A percentile compares a stretch with the other conserved stretches of the same genome.
phyloP scores from a whole-genome alignment of 768 basidiomycete genomes.

The Suillus subalutaceus region DNA sequence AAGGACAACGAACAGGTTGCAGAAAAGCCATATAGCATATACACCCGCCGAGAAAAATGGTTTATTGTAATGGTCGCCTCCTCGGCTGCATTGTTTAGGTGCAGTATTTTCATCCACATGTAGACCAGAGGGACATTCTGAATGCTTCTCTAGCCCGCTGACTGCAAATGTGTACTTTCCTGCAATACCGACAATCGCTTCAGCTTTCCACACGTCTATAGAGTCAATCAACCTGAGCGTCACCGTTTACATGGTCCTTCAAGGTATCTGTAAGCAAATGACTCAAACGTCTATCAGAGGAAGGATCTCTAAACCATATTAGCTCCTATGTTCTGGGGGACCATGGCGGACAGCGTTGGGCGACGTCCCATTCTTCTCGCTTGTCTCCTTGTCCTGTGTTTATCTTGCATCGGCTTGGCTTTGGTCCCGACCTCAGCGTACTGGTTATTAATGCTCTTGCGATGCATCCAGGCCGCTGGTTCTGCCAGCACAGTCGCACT shows the following conservation, averaged over 20 bases:
- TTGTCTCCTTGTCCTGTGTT: constrained; percentile 63
- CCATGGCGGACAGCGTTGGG: constrained; percentile 67
- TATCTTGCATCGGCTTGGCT: constrained; percentile 68
- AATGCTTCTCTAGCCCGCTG: constrained; percentile 49
- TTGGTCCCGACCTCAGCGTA: constrained; percentile 60
- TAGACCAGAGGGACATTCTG: not conserved
- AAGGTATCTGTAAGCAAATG: constrained; percentile 43
- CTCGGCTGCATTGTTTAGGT: constrained; percentile 69
- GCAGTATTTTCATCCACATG: constrained; percentile 1
- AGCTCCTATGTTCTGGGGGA: constrained; percentile 66
- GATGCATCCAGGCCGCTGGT: constrained; percentile 78
- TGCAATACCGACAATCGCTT: constrained; percentile 69
- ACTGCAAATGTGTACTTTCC: constrained; percentile 82
- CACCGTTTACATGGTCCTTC: constrained; percentile 59
- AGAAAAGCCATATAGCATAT: constrained; percentile 47
- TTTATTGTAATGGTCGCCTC: constrained; percentile 59
- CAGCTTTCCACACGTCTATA: constrained; percentile 59
- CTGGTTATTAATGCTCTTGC: constrained; percentile 80
- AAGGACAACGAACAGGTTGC: not conserved
- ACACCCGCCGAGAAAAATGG: constrained; percentile 64
- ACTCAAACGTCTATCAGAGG: not conserved
- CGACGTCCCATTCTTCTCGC: constrained; percentile 63
- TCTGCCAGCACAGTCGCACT: constrained; percentile 80
- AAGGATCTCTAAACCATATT: not conserved
- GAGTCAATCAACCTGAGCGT: constrained; percentile 83